These are phyloP conservation scores for Eremothecium cymbalariae DNA, from an alignment of 1,139 yeast species.

Conservation along the genomic window DNA sequence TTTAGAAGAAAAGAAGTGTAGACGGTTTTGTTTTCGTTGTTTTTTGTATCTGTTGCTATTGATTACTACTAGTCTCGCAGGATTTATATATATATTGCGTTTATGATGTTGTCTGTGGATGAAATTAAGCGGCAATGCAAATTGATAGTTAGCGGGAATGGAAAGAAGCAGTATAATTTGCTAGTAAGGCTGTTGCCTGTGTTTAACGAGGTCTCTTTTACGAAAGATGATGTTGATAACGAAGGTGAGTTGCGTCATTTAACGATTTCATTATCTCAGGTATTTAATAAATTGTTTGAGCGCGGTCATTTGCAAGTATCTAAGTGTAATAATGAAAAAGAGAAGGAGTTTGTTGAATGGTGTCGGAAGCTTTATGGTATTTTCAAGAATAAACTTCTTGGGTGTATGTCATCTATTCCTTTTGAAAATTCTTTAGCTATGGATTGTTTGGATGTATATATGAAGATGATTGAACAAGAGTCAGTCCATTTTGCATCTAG, in stretches of 20 bases:
- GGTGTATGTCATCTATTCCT: conserved; percentile 35
- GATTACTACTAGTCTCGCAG: no score
- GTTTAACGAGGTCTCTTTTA: conserved; percentile 13
- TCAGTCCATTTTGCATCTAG: conserved; percentile 45
- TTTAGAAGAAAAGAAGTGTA: not conserved
- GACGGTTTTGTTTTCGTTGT: no score
- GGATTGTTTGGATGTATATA: conserved; percentile 53
- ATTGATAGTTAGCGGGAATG: conserved; percentile 20
- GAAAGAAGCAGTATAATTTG: conserved; percentile 25
- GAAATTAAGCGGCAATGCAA: conserved; percentile 26
- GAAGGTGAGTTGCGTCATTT: conserved; percentile 38
- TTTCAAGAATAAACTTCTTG: conserved; percentile 43
- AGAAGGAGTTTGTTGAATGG: conserved; percentile 51
- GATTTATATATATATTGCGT: no score
- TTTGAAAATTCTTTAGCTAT: conserved; percentile 37
- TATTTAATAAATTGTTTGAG: conserved; percentile 50
- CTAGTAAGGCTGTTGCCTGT: conserved; percentile 20
- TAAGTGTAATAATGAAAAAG: conserved; percentile 39
- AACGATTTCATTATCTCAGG: conserved; percentile 44
- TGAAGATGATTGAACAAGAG: conserved; percentile 59
- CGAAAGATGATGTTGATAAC: conserved; percentile 11
- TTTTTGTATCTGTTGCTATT: no score
- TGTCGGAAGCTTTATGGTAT: conserved; percentile 48
- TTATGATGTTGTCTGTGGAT: conserved; percentile 18
- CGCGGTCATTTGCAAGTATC: conserved; percentile 39